Conservation (phyloP, 768 basidiomycete genomes). For the Suillus occidentalis region DNA sequence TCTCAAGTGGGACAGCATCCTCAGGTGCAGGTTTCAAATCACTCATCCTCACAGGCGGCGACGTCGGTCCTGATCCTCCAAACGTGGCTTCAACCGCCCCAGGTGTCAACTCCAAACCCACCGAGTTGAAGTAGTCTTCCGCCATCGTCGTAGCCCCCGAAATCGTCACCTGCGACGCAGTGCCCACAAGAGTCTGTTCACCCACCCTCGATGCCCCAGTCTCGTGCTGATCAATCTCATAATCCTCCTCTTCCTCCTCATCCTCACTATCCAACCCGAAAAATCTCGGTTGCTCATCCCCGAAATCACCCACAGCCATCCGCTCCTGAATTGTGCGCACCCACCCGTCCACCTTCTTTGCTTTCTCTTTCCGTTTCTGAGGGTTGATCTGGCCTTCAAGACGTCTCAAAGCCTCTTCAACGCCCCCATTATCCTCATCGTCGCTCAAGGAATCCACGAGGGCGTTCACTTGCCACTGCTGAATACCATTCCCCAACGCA, state of each 20-base stretch:
- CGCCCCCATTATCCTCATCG: slow-evolving; percentile 69
- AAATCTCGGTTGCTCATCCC: slow-evolving; percentile 58
- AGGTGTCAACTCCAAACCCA: slow-evolving; percentile 15
- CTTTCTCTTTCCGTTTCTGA: slow-evolving; percentile 66
- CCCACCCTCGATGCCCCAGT: slow-evolving; percentile 21
- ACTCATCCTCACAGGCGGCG: slow-evolving; percentile 32
- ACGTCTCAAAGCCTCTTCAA: slow-evolving; percentile 75
- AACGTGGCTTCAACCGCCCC: slow-evolving; percentile 6
- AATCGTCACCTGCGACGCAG: slow-evolving; percentile 22
- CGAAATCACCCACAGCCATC: slow-evolving; percentile 62
- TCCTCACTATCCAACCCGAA: slow-evolving; percentile 48
- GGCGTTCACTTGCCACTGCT: slow-evolving; percentile 84
- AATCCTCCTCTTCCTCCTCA: slow-evolving; percentile 35
- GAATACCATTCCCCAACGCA: slow-evolving; percentile 44
- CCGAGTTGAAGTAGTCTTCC: slow-evolving; percentile 27
- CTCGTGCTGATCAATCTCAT: slow-evolving; percentile 32
- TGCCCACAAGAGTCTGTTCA: slow-evolving; percentile 16
- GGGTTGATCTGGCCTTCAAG: slow-evolving; percentile 87
- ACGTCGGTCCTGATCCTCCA: slow-evolving; percentile 15
- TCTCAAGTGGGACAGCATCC: slow-evolving; percentile 67
- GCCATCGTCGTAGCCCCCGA: slow-evolving; percentile 15
- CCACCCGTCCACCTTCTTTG: slow-evolving; percentile 81
- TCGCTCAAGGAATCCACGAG: slow-evolving; percentile 73
- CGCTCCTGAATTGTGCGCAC: slow-evolving; percentile 70
- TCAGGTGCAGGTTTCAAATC: slow-evolving; percentile 55